Conservation (phyloP, 2,329 filamentous ascomycete species). For the Ophiostoma angusticollis region DNA sequence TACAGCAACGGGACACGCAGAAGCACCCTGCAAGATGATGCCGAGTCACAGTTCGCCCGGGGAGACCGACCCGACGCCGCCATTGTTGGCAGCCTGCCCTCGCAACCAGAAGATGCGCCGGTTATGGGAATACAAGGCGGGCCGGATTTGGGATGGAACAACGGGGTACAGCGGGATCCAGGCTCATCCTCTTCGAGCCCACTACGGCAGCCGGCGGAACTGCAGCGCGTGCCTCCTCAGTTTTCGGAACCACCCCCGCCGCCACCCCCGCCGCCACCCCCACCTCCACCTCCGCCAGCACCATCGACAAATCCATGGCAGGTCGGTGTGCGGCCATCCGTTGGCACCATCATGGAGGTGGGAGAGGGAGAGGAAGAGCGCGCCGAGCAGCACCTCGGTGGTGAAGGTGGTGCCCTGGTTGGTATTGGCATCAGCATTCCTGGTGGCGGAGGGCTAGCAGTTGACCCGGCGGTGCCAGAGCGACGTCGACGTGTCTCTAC, state of each 20-base stretch:
- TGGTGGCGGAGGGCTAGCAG: background rate
- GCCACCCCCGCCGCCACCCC: slow-evolving; percentile 2
- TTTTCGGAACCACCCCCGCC: background rate
- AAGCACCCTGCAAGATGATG: background rate
- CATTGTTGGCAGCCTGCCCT: background rate
- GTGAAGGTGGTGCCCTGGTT: background rate
- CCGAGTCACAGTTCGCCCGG: no score
- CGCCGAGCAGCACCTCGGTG: background rate
- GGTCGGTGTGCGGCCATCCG: slow-evolving; percentile 9
- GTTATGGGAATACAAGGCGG: slow-evolving; percentile 13
- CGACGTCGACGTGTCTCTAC: slow-evolving; percentile 11
- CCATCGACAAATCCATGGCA: slow-evolving; percentile 14
- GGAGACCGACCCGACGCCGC: background rate
- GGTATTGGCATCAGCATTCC: background rate
- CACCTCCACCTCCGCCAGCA: slow-evolving; percentile 7
- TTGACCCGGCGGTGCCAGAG: background rate
- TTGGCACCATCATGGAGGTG: slow-evolving; percentile 11
- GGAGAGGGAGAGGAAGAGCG: slow-evolving; percentile 3
- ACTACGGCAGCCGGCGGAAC: background rate
- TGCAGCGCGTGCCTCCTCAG: background rate
- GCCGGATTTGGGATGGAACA: slow-evolving; percentile 13
- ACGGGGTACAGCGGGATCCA: background rate
- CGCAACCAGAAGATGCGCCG: background rate
- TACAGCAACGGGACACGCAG: background rate
- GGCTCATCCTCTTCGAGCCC: no score